phyloP scores from a whole-genome alignment of 441 rosid species.

The Populus hybrid region DNA sequence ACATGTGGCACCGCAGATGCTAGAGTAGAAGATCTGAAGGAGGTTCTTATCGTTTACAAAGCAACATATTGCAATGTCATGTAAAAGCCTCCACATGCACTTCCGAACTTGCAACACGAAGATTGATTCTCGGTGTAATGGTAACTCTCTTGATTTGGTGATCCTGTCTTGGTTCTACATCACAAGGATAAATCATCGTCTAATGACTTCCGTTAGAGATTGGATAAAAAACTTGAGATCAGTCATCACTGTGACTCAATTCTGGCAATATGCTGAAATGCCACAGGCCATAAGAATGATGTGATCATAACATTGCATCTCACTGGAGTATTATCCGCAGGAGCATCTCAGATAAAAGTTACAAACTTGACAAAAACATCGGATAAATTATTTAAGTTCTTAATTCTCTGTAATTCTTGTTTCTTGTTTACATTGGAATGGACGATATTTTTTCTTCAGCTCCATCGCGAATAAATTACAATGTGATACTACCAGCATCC shows the following conservation, averaged over 20 bases:
- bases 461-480: not conserved
- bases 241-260: not conserved
- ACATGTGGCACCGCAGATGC: not conserved
- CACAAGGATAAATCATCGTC: too few species aligned
- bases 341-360: not conserved
- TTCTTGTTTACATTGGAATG: not conserved
- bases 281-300: too few species aligned
- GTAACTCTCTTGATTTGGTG: too few species aligned
- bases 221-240: not conserved
- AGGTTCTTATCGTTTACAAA: not conserved
- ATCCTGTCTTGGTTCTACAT: too few species aligned
- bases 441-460: conserved; percentile 2
- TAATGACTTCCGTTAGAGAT: not conserved
- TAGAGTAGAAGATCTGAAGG: not conserved
- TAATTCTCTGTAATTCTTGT: not conserved
- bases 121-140: not conserved
- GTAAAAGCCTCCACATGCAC: not conserved
- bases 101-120: not conserved
- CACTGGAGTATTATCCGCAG: not conserved
- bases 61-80: not conserved
- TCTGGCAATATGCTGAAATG: too few species aligned
- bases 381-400: not conserved
- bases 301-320: not conserved
- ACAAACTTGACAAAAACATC: not conserved
- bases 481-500: not conserved